Conservation (phyloP, 495 filamentous ascomycete genomes). For the Aspergillus conjunctus region DNA sequence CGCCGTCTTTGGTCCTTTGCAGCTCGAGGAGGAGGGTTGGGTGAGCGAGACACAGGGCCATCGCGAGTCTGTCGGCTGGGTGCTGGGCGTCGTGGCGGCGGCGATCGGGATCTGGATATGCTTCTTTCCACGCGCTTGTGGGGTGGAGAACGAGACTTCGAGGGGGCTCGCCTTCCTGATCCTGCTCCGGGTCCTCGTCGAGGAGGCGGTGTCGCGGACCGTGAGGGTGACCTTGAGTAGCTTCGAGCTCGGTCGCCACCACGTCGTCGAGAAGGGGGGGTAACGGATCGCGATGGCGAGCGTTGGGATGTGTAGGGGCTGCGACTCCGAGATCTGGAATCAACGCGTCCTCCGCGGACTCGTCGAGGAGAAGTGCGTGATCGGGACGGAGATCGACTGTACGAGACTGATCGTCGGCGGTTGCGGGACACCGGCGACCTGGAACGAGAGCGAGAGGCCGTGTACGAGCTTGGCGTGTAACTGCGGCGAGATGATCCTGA, state of each 20-base stretch:
- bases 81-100: slow-evolving; percentile 17
- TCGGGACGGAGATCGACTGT: slow-evolving; percentile 36
- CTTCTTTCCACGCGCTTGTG: slow-evolving; percentile 26
- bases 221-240: slow-evolving; percentile 37
- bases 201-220: slow-evolving; percentile 39
- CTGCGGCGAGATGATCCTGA: slow-evolving; percentile 41
- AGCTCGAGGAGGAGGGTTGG: slow-evolving; percentile 26
- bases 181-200: slow-evolving; percentile 22
- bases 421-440: slow-evolving; percentile 30
- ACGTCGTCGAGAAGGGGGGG: slow-evolving; percentile 36
- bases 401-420: slow-evolving; percentile 35
- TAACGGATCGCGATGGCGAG: slow-evolving; percentile 40
- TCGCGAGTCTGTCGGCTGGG: slow-evolving; percentile 20
- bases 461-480: slow-evolving; percentile 36
- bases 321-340: slow-evolving; percentile 34
- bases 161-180: slow-evolving; percentile 25
- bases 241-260: slow-evolving; percentile 31
- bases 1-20: slow-evolving; percentile 26
- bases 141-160: slow-evolving; percentile 34
- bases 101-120: slow-evolving; percentile 31
- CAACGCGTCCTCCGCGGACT: slow-evolving; percentile 30
- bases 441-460: slow-evolving; percentile 45
- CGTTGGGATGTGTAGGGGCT: slow-evolving; percentile 32
- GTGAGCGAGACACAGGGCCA: slow-evolving; percentile 29
- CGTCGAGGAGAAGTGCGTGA: slow-evolving; percentile 33